Percentiles rank a stretch among this genome's conserved stretches.
Evolutionary conservation across 805 yeast species (phyloP).

Genomic region (Schwanniomyces yamadae): DNA sequence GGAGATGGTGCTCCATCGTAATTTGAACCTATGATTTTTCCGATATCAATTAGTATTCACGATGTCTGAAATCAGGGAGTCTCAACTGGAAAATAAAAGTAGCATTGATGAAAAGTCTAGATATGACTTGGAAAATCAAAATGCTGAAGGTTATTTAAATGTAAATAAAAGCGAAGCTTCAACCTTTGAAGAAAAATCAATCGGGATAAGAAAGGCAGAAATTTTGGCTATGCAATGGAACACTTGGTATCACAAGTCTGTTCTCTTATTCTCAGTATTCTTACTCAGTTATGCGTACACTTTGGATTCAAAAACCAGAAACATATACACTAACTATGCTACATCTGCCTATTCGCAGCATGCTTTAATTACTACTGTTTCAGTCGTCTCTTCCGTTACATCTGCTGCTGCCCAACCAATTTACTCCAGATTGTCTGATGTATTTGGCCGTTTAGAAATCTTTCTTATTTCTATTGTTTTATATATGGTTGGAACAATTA

Average conservation of each 20-base stretch:
- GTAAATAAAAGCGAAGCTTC: neutral
- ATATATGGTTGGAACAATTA: slow-evolving; percentile 26
- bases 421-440: slow-evolving; percentile 27
- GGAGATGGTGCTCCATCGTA: no score
- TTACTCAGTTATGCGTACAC: slow-evolving; percentile 25
- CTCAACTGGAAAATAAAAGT: neutral
- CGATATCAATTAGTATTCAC: no score
- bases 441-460: slow-evolving; percentile 28
- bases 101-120: slow-evolving; percentile 1
- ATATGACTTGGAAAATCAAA: slow-evolving; percentile 1
- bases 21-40: no score
- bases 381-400: slow-evolving; percentile 24
- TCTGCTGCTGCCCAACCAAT: slow-evolving; percentile 30
- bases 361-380: slow-evolving; percentile 23
- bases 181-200: neutral
- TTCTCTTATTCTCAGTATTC: slow-evolving; percentile 9
- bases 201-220: slow-evolving; percentile 14
- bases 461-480: slow-evolving; percentile 21
- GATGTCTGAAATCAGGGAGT: neutral
- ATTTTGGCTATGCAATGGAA: slow-evolving; percentile 3
- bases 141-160: neutral
- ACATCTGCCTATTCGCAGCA: slow-evolving; percentile 24
- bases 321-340: slow-evolving; percentile 21
- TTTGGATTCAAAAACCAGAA: slow-evolving; percentile 23
- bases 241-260: slow-evolving; percentile 1